phyloP scores from a whole-genome alignment of 768 basidiomycete species.

The Coprinopsis marcescibilis region DNA sequence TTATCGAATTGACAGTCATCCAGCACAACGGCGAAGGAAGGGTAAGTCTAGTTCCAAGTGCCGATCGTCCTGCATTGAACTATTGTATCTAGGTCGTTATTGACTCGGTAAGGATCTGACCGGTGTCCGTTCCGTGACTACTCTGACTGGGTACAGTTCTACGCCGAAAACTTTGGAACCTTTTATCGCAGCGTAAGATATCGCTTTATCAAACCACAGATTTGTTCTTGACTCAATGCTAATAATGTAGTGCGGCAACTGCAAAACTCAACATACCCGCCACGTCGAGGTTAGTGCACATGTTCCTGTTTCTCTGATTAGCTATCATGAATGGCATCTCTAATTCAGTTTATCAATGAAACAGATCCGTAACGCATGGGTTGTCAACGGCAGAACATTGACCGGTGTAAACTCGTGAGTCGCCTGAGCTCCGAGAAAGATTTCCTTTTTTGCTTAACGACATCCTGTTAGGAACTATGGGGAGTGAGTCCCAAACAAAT shows the following conservation, averaged over 20 bases:
- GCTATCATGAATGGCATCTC: background rate
- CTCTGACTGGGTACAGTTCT: slow-evolving; percentile 24
- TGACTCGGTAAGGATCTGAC: slow-evolving; percentile 24
- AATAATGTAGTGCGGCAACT: slow-evolving; percentile 25
- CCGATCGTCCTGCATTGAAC: background rate
- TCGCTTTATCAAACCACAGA: background rate
- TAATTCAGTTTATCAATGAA: background rate
- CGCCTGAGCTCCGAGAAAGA: background rate
- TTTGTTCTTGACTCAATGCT: background rate
- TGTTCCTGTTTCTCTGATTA: background rate
- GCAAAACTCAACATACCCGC: slow-evolving; percentile 25
- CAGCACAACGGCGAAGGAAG: slow-evolving; percentile 33
- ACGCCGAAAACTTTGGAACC: slow-evolving; percentile 33
- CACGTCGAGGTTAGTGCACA: slow-evolving; percentile 13
- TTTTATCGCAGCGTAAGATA: slow-evolving; percentile 25
- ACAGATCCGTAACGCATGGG: slow-evolving; percentile 27
- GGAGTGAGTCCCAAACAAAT: slow-evolving; percentile 21
- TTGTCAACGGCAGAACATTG: slow-evolving; percentile 22
- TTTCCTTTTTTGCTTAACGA: background rate
- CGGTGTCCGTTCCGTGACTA: background rate
- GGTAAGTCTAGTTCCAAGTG: slow-evolving; percentile 7
- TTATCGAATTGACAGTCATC: slow-evolving; percentile 15
- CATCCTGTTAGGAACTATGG: slow-evolving; percentile 24
- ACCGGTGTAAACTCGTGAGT: slow-evolving; percentile 29
- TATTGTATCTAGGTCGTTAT: slow-evolving; percentile 23